These are phyloP conservation scores for Ophiostoma sp. DNA, from an alignment of 2,329 filamentous ascomycete species.

Conservation along the genomic window DNA sequence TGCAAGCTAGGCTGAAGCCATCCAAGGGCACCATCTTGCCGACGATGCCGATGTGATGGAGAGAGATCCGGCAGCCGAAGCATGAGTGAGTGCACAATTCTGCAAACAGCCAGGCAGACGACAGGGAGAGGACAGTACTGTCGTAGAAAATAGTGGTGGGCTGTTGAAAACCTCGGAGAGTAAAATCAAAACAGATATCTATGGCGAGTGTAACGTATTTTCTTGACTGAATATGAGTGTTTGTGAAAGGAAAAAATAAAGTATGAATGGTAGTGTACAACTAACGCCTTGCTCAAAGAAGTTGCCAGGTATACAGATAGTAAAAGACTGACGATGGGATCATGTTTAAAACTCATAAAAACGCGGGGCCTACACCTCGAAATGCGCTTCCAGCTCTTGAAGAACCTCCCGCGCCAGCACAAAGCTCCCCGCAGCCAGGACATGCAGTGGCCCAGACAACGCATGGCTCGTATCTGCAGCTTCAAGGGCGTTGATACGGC, in stretches of 20 bases:
- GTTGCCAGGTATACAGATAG: neutral
- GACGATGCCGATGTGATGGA: neutral
- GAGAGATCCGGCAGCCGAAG: neutral
- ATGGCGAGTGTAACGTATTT: too few species aligned
- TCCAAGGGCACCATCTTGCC: neutral
- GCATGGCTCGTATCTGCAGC: slow-evolving; percentile 16
- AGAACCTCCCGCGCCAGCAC: slow-evolving; percentile 42
- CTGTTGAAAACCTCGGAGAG: too few species aligned
- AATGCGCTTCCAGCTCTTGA: slow-evolving; percentile 26
- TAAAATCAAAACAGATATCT: too few species aligned
- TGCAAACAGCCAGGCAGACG: too few species aligned
- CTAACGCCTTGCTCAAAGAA: too few species aligned
- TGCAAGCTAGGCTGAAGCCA: neutral
- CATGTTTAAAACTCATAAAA: neutral
- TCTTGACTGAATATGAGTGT: too few species aligned
- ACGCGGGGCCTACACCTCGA: slow-evolving; percentile 17
- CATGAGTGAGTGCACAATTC: too few species aligned
- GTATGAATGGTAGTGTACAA: too few species aligned
- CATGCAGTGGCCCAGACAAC: slow-evolving; percentile 29
- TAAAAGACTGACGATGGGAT: neutral
- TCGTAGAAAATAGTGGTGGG: too few species aligned
- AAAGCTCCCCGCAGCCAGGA: slow-evolving; percentile 45
- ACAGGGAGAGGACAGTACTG: too few species aligned
- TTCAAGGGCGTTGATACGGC: slow-evolving; percentile 39
- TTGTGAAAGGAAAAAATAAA: too few species aligned